Base-by-base conservation (phyloP, 2,329 filamentous ascomycete genomes). In the Fusarium sp. region DNA sequence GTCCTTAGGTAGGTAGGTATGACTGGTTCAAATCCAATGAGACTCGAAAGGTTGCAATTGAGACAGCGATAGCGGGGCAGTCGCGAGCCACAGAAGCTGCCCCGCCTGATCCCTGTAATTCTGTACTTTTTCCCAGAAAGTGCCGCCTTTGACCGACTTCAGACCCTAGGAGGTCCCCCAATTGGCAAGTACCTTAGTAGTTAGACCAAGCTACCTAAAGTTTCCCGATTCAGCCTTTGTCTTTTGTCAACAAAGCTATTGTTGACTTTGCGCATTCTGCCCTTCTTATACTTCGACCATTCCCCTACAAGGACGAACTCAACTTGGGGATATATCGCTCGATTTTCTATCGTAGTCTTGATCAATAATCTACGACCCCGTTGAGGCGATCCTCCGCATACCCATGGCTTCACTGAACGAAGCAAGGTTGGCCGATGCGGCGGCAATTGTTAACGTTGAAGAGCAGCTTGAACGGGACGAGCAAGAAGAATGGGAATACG, bases 401-500 rank as follows among this genome's bases (percentile, higher is more conserved):
- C 38, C 41, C 33, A 74, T 73, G 70, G 23, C 68, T 21, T 52
- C 59, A 24, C 29, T 63, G 35, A 60, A 74, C 20, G 71, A 73
- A 43, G 47, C 44, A 10, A 54, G 20, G n/a, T 31, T 69, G 20
- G 69, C 67, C 21, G 66, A 77, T 16, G 66, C 68, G 41, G 68
- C 77, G 6, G 77, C 73, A 12, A 73, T 74, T 11, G 52, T 80
- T 42, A 47, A 58, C 10, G 47, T 80, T 28, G 74, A 80, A 31
- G 72, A 77, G n/a, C 69, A 76, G 37, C 57, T 76, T 18, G 59
- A 68, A 24, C 63, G 65, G 12, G 80, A 82, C 28, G 84, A 83
- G 8, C 82, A 89, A 62, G 86, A 90, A 48, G 88, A 89, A 50
- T 91, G 88, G 87, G 89, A 91, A 73, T 91, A 90, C 69, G 89